Evolutionary conservation across 108 stramenopile species (phyloP).

Genomic region (Cyclotella sp.): DNA sequence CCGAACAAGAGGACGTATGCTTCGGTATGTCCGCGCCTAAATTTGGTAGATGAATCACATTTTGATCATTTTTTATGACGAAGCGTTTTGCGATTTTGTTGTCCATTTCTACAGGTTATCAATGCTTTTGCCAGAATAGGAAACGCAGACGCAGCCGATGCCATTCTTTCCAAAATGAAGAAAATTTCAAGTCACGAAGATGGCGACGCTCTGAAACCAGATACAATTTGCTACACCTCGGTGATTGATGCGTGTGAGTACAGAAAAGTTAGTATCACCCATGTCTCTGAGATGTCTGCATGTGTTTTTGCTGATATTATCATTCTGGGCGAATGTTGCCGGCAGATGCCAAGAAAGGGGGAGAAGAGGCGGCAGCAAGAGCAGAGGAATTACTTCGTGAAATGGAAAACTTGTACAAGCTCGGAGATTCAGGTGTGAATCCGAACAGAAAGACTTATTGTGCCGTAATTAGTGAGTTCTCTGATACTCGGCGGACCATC

Average conservation of each 20-base stretch:
- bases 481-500: background rate
- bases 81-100: no score
- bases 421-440: constrained; percentile 63
- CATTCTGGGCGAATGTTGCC: background rate
- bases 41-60: no score
- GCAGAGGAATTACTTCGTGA: constrained; percentile 36
- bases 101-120: constrained; percentile 16
- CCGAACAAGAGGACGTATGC: constrained; percentile 40
- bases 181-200: background rate
- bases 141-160: constrained; percentile 21
- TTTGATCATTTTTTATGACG: no score
- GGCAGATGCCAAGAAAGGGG: constrained; percentile 17
- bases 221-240: constrained; percentile 50
- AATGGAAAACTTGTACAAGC: constrained; percentile 57
- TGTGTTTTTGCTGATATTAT: background rate
- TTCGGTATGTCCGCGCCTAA: no score
- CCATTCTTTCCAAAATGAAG: constrained; percentile 22
- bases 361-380: constrained; percentile 33
- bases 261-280: background rate
- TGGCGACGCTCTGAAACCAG: constrained; percentile 29
- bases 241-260: constrained; percentile 15
- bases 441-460: constrained; percentile 77
- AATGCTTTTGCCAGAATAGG: constrained; percentile 30
- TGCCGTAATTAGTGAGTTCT: constrained; percentile 62
- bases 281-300: background rate